phyloP scores from a whole-genome alignment of 2,329 filamentous ascomycete genomes.

The Diaporthe citri region DNA sequence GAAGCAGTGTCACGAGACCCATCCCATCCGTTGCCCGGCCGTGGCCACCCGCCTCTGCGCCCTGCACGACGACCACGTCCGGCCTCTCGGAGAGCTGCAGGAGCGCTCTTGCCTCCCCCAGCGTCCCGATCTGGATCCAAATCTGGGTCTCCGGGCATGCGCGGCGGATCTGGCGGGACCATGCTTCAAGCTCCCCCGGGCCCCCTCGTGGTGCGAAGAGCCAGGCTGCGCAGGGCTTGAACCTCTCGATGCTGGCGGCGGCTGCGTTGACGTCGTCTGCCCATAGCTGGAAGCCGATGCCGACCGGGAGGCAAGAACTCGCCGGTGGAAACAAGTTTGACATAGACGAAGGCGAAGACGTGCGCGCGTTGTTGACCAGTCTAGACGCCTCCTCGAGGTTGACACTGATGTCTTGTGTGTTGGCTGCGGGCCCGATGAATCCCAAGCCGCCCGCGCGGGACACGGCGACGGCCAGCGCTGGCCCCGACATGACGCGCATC shows the following conservation, averaged over 20 bases:
- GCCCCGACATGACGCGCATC: conserved; percentile 74
- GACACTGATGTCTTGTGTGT: conserved; percentile 47
- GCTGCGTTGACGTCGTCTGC: conserved; percentile 54
- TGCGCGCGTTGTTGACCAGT: conserved; percentile 40
- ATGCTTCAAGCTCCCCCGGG: conserved; percentile 54
- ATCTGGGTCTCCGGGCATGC: conserved; percentile 57
- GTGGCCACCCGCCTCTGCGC: conserved; percentile 67
- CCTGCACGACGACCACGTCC: conserved; percentile 66
- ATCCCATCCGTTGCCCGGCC: conserved; percentile 58
- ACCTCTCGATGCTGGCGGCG: conserved; percentile 46
- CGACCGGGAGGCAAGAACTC: conserved; percentile 54
- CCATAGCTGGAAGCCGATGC: conserved; percentile 62
- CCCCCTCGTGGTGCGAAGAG: conserved; percentile 58
- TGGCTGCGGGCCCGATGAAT: conserved; percentile 57
- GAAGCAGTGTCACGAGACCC: conserved; percentile 61
- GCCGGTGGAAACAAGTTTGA: not conserved
- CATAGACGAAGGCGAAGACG: conserved; percentile 27
- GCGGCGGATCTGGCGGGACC: conserved; percentile 58
- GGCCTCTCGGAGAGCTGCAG: conserved; percentile 51
- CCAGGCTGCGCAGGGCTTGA: conserved; percentile 58
- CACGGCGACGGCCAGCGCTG: conserved; percentile 70
- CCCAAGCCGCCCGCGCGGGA: conserved; percentile 79
- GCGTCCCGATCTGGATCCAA: conserved; percentile 66
- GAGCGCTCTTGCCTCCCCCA: conserved; percentile 60
- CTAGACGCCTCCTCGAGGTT: conserved; percentile 49